phyloP scores from a whole-genome alignment of 805 yeast species.

The Candida dajiaensis region DNA sequence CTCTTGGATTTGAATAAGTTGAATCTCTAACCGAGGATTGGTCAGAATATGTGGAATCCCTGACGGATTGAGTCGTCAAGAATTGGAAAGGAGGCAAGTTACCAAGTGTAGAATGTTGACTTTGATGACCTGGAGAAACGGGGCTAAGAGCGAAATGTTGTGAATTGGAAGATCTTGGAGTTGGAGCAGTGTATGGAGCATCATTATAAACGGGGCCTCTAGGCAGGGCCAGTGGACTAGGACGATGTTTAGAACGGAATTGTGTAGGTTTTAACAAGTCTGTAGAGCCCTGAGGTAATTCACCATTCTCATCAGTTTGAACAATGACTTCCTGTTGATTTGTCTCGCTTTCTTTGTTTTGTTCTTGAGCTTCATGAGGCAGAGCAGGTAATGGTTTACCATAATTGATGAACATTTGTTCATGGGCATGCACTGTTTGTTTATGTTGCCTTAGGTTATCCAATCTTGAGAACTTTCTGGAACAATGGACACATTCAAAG shows the following conservation, averaged over 20 bases:
- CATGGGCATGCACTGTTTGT: constrained; percentile 67
- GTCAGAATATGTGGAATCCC: neutral
- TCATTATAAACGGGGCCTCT: constrained; percentile 14
- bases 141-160: constrained; percentile 15
- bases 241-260: constrained; percentile 23
- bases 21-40: neutral
- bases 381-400: neutral
- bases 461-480: constrained; percentile 71
- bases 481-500: constrained; percentile 78
- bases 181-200: constrained; percentile 17
- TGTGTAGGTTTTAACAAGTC: constrained; percentile 18
- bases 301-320: constrained; percentile 2
- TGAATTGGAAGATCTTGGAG: constrained; percentile 19
- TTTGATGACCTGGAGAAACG: constrained; percentile 9
- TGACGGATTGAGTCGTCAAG: constrained; percentile 2
- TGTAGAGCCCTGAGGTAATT: constrained; percentile 11
- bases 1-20: neutral
- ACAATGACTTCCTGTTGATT: neutral
- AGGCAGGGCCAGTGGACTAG: constrained; percentile 19
- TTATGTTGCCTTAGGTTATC: constrained; percentile 90
- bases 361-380: neutral
- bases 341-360: neutral
- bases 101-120: constrained; percentile 3
- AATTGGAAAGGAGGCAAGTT: constrained; percentile 16
- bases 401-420: constrained; percentile 3